phyloP scores from a whole-genome alignment of 495 filamentous ascomycete genomes.

The Penicillium salamii region DNA sequence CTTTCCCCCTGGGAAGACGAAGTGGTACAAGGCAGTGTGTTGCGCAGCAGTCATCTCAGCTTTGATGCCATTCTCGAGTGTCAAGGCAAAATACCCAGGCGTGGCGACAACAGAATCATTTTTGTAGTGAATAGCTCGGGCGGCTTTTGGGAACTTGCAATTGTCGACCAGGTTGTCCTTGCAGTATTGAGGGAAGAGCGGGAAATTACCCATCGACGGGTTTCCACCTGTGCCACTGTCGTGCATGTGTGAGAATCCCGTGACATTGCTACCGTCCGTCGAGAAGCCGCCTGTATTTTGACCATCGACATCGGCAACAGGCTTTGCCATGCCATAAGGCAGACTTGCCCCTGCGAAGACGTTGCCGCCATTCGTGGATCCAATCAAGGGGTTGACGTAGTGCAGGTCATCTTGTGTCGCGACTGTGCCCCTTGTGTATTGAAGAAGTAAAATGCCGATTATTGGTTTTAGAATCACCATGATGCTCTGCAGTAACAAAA shows the following conservation, averaged over 20 bases:
- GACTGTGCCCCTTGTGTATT: neutral
- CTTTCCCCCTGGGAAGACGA: slow-evolving; percentile 56
- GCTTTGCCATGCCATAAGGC: slow-evolving; percentile 72
- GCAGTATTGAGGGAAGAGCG: slow-evolving; percentile 66
- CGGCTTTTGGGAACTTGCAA: slow-evolving; percentile 56
- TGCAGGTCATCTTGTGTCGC: slow-evolving; percentile 22
- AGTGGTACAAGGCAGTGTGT: slow-evolving; percentile 65
- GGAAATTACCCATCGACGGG: slow-evolving; percentile 69
- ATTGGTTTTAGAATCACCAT: neutral
- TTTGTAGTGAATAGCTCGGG: slow-evolving; percentile 41
- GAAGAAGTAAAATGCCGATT: slow-evolving; percentile 2
- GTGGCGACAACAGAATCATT: slow-evolving; percentile 55
- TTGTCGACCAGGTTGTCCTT: slow-evolving; percentile 56
- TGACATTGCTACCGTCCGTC: slow-evolving; percentile 59
- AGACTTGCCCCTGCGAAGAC: slow-evolving; percentile 73
- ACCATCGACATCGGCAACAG: slow-evolving; percentile 66
- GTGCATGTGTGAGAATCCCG: slow-evolving; percentile 63
- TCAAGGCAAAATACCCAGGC: slow-evolving; percentile 67
- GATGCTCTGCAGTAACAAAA: neutral
- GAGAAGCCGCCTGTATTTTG: slow-evolving; percentile 71
- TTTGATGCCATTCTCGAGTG: slow-evolving; percentile 54
- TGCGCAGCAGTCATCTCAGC: slow-evolving; percentile 69
- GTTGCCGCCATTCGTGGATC: slow-evolving; percentile 57
- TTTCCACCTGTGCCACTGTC: slow-evolving; percentile 67
- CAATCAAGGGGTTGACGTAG: slow-evolving; percentile 53